Percentiles rank a stretch among this genome's conserved stretches.
phyloP scores from a whole-genome alignment of 1,284 basidiomycete species.

The Ustilago vetiveriae region DNA sequence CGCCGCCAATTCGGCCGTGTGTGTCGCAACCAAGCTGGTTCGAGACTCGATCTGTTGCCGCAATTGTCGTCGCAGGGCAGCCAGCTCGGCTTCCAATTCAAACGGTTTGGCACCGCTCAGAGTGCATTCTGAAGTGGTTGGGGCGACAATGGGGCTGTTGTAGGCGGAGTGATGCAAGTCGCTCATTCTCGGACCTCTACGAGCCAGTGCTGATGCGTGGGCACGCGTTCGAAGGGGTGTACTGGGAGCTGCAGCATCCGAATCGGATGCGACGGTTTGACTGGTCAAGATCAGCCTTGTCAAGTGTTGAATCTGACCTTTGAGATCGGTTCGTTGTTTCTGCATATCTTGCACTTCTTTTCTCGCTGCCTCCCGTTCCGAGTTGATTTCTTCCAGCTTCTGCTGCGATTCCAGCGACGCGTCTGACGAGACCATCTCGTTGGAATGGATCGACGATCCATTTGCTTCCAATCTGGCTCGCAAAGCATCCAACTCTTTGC shows the following conservation, averaged over 20 bases:
- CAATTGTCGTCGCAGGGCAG: slow-evolving; percentile 45
- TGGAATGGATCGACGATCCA: slow-evolving; percentile 2
- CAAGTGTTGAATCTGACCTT: slow-evolving; percentile 61
- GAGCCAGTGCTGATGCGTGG: slow-evolving; percentile 33
- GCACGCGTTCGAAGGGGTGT: slow-evolving; percentile 21
- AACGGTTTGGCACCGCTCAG: slow-evolving; percentile 40
- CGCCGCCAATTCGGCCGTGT: slow-evolving; percentile 29
- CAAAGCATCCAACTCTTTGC: slow-evolving; percentile 59
- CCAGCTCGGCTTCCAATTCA: slow-evolving; percentile 56
- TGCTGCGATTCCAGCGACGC: slow-evolving; percentile 18
- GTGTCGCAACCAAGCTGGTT: slow-evolving; percentile 16
- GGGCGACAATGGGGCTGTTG: slow-evolving; percentile 11
- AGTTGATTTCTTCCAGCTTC: slow-evolving; percentile 44
- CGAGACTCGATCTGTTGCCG: slow-evolving; percentile 34
- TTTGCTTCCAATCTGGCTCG: slow-evolving; percentile 51
- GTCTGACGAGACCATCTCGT: neutral
- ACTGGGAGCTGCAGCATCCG: slow-evolving; percentile 12
- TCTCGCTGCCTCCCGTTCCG: slow-evolving; percentile 43
- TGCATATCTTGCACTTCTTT: slow-evolving; percentile 56
- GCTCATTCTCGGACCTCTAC: slow-evolving; percentile 58
- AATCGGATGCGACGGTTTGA: slow-evolving; percentile 46
- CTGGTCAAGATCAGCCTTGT: slow-evolving; percentile 62
- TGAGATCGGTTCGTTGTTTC: slow-evolving; percentile 49
- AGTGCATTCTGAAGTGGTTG: neutral
- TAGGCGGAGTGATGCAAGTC: slow-evolving; percentile 28